phyloP scores from a whole-genome alignment of 495 filamentous ascomycete species.

The Parachaetomium inaequale region DNA sequence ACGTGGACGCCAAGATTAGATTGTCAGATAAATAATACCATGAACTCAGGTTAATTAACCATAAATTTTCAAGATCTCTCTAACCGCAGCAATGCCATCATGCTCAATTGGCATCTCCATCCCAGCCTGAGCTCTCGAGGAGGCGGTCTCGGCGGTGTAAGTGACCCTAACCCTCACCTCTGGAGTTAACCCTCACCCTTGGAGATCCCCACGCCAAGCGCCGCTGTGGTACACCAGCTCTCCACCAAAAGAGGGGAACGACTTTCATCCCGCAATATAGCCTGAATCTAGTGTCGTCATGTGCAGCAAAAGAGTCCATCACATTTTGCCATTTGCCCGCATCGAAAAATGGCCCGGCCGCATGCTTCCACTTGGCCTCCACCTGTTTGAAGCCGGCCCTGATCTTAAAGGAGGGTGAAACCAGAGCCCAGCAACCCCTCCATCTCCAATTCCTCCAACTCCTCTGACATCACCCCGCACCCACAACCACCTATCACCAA shows the following conservation, averaged over 20 bases:
- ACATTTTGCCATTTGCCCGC: slow-evolving; percentile 3
- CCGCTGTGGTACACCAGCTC: background rate
- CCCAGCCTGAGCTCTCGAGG: too few relatives aligned
- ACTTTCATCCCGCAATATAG: slow-evolving; percentile 24
- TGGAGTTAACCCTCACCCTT: too few relatives aligned
- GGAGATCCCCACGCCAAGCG: background rate
- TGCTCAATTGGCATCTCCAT: too few relatives aligned
- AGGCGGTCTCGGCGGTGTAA: too few relatives aligned
- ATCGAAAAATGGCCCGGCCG: background rate
- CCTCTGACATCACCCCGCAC: slow-evolving; percentile 15
- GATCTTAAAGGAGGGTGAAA: background rate
- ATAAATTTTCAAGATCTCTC: too few relatives aligned
- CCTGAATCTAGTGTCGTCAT: slow-evolving; percentile 32
- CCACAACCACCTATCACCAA: background rate
- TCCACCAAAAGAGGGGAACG: slow-evolving; percentile 25
- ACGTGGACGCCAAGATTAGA: too few relatives aligned
- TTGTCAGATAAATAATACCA: too few relatives aligned
- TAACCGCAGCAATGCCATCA: too few relatives aligned
- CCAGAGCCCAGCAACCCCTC: background rate
- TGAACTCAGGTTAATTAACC: too few relatives aligned
- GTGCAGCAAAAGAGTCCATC: slow-evolving; percentile 18
- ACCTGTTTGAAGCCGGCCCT: background rate
- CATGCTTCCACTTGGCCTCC: background rate
- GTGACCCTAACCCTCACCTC: slow-evolving; percentile 1
- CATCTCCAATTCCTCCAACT: slow-evolving; percentile 8